Evolutionary conservation across 2,329 filamentous ascomycete genomes (phyloP).

Genomic region (Pyrenochaeta sp.): DNA sequence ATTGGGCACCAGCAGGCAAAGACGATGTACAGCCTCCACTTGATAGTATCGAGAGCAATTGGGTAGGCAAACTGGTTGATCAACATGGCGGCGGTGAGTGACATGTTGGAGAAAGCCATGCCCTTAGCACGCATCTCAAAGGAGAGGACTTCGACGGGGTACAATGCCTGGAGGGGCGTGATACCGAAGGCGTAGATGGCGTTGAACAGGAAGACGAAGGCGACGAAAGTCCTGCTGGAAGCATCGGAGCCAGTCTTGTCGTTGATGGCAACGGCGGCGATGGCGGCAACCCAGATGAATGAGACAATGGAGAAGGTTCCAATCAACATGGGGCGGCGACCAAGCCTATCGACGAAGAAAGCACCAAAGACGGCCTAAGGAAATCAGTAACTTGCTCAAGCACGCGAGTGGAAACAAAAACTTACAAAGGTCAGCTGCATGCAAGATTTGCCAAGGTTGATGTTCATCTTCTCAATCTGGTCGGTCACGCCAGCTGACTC

Average conservation of each 20-base stretch:
- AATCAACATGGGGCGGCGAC: conserved; percentile 45
- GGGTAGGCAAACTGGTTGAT: conserved; percentile 43
- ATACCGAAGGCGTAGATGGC: conserved; percentile 44
- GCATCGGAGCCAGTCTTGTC: conserved; percentile 17
- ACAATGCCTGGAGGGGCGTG: conserved; percentile 46
- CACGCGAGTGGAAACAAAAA: neutral
- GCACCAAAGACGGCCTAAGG: conserved; percentile 44
- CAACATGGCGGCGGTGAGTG: conserved; percentile 29
- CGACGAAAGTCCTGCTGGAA: conserved; percentile 39
- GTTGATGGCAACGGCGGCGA: conserved; percentile 23
- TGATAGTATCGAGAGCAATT: conserved; percentile 31
- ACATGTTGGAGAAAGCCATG: conserved; percentile 34
- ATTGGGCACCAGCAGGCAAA: conserved; percentile 32
- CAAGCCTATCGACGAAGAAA: conserved; percentile 42
- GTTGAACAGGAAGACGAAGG: conserved; percentile 45
- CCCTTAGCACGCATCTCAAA: conserved; percentile 48
- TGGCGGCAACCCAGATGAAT: conserved; percentile 39
- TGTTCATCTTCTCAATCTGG: conserved; percentile 43
- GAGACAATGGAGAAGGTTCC: conserved; percentile 25
- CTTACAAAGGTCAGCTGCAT: conserved; percentile 43
- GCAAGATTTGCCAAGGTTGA: conserved; percentile 48
- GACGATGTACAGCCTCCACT: conserved; percentile 36
- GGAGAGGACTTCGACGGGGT: conserved; percentile 46
- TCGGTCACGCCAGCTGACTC: conserved; percentile 46
- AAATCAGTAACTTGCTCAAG: too few relatives aligned